Conservation (phyloP, 1,139 yeast genomes). For the Hanseniaspora uvarum region DNA sequence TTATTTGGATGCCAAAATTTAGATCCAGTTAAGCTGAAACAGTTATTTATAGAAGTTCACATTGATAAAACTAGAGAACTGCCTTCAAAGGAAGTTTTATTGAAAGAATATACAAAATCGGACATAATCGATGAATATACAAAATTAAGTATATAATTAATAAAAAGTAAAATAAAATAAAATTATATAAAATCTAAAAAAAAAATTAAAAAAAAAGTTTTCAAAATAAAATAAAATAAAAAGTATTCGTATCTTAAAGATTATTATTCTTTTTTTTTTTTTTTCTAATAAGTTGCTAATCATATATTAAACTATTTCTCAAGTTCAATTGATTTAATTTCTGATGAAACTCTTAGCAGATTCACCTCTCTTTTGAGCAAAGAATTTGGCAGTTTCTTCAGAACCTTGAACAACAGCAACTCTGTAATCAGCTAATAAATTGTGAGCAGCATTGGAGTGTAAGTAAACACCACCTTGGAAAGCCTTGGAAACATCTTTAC, state of each 20-base stretch:
- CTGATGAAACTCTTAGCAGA: conserved; percentile 14
- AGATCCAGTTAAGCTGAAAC: conserved; percentile 22
- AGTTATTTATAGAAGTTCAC: conserved; percentile 20
- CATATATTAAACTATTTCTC: not conserved
- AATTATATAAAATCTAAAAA: not conserved
- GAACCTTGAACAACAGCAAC: conserved; percentile 77
- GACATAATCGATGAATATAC: not conserved
- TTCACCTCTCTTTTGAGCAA: conserved; percentile 32
- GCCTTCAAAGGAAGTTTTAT: not conserved
- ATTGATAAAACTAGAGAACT: conserved; percentile 5
- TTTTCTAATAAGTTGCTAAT: not conserved
- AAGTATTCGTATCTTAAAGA: not conserved
- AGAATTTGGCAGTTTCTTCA: conserved; percentile 34
- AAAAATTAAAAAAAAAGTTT: not conserved
- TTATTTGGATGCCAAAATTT: conserved; percentile 25
- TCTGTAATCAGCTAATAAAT: conserved; percentile 88
- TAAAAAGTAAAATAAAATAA: not conserved
- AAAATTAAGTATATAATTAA: not conserved
- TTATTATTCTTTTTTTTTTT: not conserved
- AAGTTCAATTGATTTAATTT: not conserved
- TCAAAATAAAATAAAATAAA: not conserved
- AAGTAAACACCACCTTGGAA: conserved; percentile 97
- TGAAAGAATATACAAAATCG: not conserved
- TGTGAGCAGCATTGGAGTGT: conserved; percentile 96
- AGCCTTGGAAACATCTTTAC: conserved; percentile 94